Conservation (phyloP, 2,329 filamentous ascomycete genomes). For the Diplodia seriata region DNA sequence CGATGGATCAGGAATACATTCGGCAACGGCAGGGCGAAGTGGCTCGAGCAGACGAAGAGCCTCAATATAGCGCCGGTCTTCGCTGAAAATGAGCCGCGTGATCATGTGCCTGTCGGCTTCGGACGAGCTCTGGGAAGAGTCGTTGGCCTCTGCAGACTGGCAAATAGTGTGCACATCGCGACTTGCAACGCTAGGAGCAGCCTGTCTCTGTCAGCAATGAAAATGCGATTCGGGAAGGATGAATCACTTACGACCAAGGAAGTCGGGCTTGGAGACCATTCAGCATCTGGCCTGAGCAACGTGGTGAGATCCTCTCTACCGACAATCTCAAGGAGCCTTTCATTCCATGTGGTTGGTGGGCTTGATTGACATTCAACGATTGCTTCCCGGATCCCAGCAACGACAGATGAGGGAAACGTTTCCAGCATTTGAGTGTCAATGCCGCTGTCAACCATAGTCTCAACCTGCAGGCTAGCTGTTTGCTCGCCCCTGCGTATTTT, state of each 20-base stretch:
- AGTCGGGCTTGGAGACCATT: slow-evolving; percentile 43
- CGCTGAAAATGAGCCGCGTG: slow-evolving; percentile 85
- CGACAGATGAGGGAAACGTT: slow-evolving; percentile 83
- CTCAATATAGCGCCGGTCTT: slow-evolving; percentile 88
- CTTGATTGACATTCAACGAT: slow-evolving; percentile 84
- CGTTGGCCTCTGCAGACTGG: slow-evolving; percentile 66
- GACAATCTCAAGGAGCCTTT: slow-evolving; percentile 74
- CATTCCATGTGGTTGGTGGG: slow-evolving; percentile 78
- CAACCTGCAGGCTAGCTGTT: slow-evolving; percentile 69
- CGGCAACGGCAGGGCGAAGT: slow-evolving; percentile 77
- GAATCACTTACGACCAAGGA: slow-evolving; percentile 11
- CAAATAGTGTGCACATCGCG: slow-evolving; percentile 82
- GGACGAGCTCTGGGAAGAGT: slow-evolving; percentile 76
- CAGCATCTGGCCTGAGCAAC: slow-evolving; percentile 61
- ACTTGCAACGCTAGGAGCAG: slow-evolving; percentile 33
- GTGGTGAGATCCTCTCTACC: slow-evolving; percentile 81
- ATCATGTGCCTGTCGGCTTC: slow-evolving; percentile 83
- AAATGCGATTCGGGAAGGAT: background rate
- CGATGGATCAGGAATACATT: slow-evolving; percentile 73
- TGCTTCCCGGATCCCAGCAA: slow-evolving; percentile 79
- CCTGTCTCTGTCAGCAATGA: slow-evolving; percentile 6
- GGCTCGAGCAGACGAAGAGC: slow-evolving; percentile 86
- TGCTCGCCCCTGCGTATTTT: slow-evolving; percentile 43
- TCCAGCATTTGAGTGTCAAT: slow-evolving; percentile 74
- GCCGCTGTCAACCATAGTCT: slow-evolving; percentile 74